These are phyloP conservation scores for Phaeophleospora eucalypticola DNA, from an alignment of 2,329 filamentous ascomycete species.

Conservation along the genomic window DNA sequence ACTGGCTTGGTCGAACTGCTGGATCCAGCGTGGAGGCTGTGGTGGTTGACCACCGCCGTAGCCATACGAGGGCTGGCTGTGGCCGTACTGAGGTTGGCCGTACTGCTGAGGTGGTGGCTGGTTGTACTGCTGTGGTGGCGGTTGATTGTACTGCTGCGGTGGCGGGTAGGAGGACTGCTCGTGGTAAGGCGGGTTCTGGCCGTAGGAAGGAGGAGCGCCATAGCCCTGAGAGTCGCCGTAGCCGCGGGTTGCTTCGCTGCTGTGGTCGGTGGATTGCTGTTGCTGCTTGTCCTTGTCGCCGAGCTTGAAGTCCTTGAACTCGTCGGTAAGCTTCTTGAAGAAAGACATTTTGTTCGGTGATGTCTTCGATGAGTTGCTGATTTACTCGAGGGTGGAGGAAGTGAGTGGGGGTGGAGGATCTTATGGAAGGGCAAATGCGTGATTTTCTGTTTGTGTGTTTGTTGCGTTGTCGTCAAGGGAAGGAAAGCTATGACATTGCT, in stretches of 20 bases:
- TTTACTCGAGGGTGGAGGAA: neutral
- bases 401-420: neutral
- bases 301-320: conserved; percentile 40
- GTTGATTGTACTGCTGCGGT: conserved; percentile 28
- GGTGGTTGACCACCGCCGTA: conserved; percentile 40
- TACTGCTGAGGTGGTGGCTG: conserved; percentile 13
- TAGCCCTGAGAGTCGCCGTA: conserved; percentile 4
- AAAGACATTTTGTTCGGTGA: conserved; percentile 38
- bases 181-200: conserved; percentile 20
- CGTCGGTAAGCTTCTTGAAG: conserved; percentile 45
- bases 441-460: neutral
- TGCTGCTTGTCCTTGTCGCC: conserved; percentile 28
- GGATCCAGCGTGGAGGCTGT: conserved; percentile 58
- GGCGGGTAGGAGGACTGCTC: conserved; percentile 24
- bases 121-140: conserved; percentile 22
- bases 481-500: neutral
- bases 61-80: too few relatives aligned
- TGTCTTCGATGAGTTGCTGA: neutral
- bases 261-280: conserved; percentile 8
- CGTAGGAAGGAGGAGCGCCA: conserved; percentile 6
- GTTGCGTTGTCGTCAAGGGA: neutral
- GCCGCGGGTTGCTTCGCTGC: conserved; percentile 10
- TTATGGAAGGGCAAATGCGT: neutral
- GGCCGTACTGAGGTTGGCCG: conserved; percentile 23
- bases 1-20: conserved; percentile 58